Evolutionary conservation across 768 basidiomycete species (phyloP).

Genomic region (Tylopilus felleus): DNA sequence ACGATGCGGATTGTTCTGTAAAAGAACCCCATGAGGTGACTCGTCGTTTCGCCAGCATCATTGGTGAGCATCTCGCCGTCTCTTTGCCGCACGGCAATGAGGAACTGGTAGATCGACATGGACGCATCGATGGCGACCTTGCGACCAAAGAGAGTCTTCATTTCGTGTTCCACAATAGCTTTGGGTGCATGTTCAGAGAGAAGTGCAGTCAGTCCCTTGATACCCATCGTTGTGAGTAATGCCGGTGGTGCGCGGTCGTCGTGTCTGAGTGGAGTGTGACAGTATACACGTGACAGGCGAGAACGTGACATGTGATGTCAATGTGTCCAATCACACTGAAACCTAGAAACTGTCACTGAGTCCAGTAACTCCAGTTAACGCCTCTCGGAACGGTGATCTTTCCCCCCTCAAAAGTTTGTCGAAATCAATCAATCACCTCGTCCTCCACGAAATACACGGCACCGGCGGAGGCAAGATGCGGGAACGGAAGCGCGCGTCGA

Average conservation of each 20-base stretch:
- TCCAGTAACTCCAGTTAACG: constrained; percentile 82
- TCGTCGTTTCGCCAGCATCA: constrained; percentile 96
- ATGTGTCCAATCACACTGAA: no score
- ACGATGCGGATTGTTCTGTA: constrained; percentile 97
- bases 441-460: constrained; percentile 93
- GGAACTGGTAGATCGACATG: constrained; percentile 96
- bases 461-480: constrained; percentile 47
- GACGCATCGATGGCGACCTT: constrained; percentile 99
- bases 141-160: constrained; percentile 95
- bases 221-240: constrained; percentile 59
- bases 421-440: constrained; percentile 96
- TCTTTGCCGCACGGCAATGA: constrained; percentile 94
- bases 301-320: constrained; percentile 14
- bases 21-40: constrained; percentile 98
- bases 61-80: constrained; percentile 97
- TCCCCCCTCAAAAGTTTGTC: constrained; percentile 82
- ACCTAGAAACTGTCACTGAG: no score
- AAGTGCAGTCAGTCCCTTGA: constrained; percentile 91
- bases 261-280: constrained; percentile 11
- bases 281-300: constrained; percentile 7
- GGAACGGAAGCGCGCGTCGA: constrained; percentile 46
- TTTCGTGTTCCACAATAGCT: constrained; percentile 86
- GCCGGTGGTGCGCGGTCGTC: neutral
- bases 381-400: constrained; percentile 79
- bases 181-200: constrained; percentile 88